Conservation (phyloP, 2,329 filamentous ascomycete genomes). For the Annulohypoxylon truncatum region DNA sequence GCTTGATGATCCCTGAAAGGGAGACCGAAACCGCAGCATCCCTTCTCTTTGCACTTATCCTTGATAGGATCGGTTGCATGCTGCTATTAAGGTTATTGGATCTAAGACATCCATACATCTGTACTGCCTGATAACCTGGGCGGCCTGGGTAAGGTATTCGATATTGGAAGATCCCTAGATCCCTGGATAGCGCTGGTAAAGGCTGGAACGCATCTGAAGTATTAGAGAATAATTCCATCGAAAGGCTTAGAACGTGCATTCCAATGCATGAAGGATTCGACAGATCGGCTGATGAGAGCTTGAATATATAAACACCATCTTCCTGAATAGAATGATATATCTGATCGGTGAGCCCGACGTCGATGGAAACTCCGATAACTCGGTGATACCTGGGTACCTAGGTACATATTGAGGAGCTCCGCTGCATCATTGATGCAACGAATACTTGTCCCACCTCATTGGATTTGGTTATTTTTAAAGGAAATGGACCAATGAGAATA, state of each 20-base stretch:
- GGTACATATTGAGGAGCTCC: not conserved
- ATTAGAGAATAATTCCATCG: not conserved
- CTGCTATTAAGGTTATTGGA: not conserved
- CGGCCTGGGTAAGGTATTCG: not conserved
- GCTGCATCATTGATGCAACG: not conserved
- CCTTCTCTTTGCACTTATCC: not conserved
- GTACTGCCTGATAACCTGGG: not conserved
- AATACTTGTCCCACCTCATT: slow-evolving; percentile 6
- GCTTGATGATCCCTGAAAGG: slow-evolving; percentile 2
- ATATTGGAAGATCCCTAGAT: not conserved
- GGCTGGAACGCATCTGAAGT: slow-evolving; percentile 7
- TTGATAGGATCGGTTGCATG: not conserved
- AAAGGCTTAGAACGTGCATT: slow-evolving; percentile 11
- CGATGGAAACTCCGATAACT: slow-evolving; percentile 17
- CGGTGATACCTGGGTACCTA: slow-evolving; percentile 10
- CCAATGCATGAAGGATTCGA: slow-evolving; percentile 13
- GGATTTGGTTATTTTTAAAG: not conserved
- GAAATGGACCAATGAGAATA: slow-evolving; percentile 26
- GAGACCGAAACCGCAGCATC: not conserved
- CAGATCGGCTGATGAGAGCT: slow-evolving; percentile 6
- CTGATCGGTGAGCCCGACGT: slow-evolving; percentile 1
- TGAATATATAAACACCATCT: not conserved
- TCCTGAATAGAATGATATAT: not conserved
- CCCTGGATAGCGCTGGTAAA: not conserved
- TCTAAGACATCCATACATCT: not conserved